These are phyloP conservation scores for Arctostaphylos glauca DNA, from an alignment of 148 eudicot species.

Conservation along the genomic window DNA sequence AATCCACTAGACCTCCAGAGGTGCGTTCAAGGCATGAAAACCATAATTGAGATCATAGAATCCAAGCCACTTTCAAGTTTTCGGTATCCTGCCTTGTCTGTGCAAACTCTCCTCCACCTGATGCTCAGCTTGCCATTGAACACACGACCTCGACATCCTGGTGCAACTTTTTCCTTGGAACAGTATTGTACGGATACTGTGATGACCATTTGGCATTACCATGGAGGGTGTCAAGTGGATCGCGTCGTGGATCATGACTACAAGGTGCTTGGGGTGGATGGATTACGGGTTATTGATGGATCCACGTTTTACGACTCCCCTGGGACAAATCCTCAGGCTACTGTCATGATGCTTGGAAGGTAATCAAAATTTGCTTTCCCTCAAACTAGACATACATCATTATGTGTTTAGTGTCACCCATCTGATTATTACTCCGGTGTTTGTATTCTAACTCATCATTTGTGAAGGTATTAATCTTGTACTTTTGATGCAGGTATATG, in stretches of 20 bases:
- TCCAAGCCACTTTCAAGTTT: conserved; percentile 41
- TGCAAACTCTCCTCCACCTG: conserved; percentile 31
- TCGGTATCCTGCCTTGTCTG: conserved; percentile 31
- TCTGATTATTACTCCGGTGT: background rate
- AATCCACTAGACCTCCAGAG: conserved; percentile 40
- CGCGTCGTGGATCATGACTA: conserved; percentile 56
- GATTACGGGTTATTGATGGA: conserved; percentile 58
- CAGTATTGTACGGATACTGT: conserved; percentile 62
- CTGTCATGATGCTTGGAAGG: conserved; percentile 92
- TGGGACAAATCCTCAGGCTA: conserved; percentile 66
- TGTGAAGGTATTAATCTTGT: background rate
- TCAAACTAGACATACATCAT: background rate
- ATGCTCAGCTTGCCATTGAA: conserved; percentile 39
- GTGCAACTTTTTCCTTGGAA: conserved; percentile 33
- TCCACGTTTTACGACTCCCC: conserved; percentile 53
- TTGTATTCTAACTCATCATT: background rate
- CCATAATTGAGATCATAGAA: conserved; percentile 39
- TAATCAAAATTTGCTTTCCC: conserved; percentile 16
- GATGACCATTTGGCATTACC: conserved; percentile 69
- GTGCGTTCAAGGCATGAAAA: conserved; percentile 49
- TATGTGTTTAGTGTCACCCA: background rate
- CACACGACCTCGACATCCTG: conserved; percentile 25
- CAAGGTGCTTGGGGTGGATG: conserved; percentile 44
- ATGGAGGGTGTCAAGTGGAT: conserved; percentile 60
- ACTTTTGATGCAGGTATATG: conserved; percentile 48